Base-by-base conservation (phyloP, 73 alveolate genomes). In the Tetrahymena thermophila region DNA sequence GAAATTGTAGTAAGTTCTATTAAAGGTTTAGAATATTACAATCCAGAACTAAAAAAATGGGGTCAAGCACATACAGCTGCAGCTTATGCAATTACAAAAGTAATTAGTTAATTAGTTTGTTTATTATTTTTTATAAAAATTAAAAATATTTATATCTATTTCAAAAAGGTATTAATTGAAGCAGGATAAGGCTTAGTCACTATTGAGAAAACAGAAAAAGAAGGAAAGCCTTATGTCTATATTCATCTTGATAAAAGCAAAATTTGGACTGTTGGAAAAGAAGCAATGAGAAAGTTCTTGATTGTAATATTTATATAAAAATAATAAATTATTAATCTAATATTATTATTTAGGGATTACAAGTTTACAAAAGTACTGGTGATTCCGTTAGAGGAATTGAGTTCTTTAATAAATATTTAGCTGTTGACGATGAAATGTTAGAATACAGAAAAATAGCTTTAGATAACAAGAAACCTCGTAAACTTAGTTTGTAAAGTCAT, bases 1-100 rank as follows among this genome's bases (percentile, higher is more conserved):
- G 98, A 96, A 42, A 97, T 97, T 37, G 44, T 98, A 43, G 85
- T 94, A 85, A 97, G 98, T 56, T 97, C 97, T 17, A 42, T 97
- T 19, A 93, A 85, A 37, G 99, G 98, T 14, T 97, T 98, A 35
- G 43, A 95, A 85, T 97, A 94, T 93, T 98, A 96, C 93, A 56
- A 94, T 56, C 98, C 96, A 4, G 98, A 97, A n/a, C 34, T 85
- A 31, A 94, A 96, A 83, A 95, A 95, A 94, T 98, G 99, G 99
- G 98, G 98, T 15, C 96, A 98, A 84, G 98, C 99, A 21, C 99
- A 98, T 93, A 96, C 96, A 16, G 85, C 85, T 13, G 98, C 98
- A 43, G 96, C 98, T 4, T 98, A 93, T 95, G 99, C 97, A 35
- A 97, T 97, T 42, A 95, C 98, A 84, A 58, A 96, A 71, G 95